Base-by-base conservation (phyloP, 2,329 filamentous ascomycete species). In the Alternaria gaisen region DNA sequence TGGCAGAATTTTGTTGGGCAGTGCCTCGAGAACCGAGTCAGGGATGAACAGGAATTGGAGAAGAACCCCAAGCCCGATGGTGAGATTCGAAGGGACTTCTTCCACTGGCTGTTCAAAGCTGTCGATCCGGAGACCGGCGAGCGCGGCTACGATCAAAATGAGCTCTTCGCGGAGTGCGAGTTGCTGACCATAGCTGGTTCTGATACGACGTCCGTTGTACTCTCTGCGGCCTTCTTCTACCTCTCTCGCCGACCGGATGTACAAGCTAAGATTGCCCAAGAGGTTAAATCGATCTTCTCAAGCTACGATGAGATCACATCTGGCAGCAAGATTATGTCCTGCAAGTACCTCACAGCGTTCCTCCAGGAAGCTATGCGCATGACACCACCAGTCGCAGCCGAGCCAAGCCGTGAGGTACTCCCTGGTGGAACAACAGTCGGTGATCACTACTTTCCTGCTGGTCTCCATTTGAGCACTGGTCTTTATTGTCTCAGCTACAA, bases 41-140 rank as follows among this genome's bases (percentile, higher is more conserved):
- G 43, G 16, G 47, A 60, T 4, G 55, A 70, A 26, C 32, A 69
- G 38, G 63, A 69, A 14, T 40, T 63, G 30, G 67, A 67, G 24
- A 60, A 40, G 32, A 60, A 57, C 8, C 60, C 59, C 3, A 69
- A 70, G 50, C 54, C 66, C 5, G 66, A 70, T 3, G 38, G 41
- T 10, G 65, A 72, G 58, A 43, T 65, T 8, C 67, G 70, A 9
- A 79, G 79, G 44, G 82, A 82, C 65, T 79, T 82, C 58, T 79
- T 80, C 67, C 71, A 81, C 60, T 74, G 82, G 73, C 72, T 81
- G 5, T 72, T 80, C 58, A 71, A 80, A 50, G 77, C 80, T 52
- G 72, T 77, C 59, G 75, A 84, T 68, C 76, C 78, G 4, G 69
- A 80, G 62, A 79, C 79, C 5, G 72, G 77, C 58, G 60, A 77